phyloP scores from a whole-genome alignment of 179 eudicot species.

The Carnegiea gigantea region DNA sequence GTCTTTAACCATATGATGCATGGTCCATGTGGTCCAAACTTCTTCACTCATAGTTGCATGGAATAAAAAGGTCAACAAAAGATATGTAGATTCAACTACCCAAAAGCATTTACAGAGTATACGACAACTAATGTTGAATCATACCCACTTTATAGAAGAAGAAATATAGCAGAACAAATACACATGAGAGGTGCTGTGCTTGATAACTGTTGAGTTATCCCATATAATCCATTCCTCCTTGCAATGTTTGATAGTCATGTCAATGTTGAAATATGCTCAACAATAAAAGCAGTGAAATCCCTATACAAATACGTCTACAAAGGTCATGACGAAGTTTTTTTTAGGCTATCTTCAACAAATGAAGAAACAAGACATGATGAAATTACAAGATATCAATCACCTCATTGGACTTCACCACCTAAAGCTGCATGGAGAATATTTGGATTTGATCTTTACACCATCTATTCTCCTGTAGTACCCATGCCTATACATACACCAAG shows the following conservation, averaged over 20 bases:
- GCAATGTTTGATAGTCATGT: conserved; percentile 17
- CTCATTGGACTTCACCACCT: neutral
- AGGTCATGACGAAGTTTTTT: conserved; percentile 3
- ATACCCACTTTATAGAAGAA: too few species aligned
- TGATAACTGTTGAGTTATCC: conserved; percentile 19
- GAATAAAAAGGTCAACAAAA: neutral
- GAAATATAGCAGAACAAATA: too few species aligned
- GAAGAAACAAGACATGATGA: neutral
- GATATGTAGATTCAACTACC: neutral
- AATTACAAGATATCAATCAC: neutral
- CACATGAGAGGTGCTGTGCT: too few species aligned
- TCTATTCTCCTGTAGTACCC: too few species aligned
- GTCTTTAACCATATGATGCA: neutral
- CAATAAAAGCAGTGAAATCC: conserved; percentile 20
- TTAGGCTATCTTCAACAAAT: neutral
- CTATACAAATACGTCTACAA: conserved; percentile 22
- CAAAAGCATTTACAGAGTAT: too few species aligned
- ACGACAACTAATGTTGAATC: too few species aligned
- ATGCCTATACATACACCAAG: too few species aligned
- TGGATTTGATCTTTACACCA: neutral
- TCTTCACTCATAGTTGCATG: conserved; percentile 17
- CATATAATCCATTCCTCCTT: conserved; percentile 23
- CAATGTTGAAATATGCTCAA: conserved; percentile 20
- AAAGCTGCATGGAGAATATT: neutral
- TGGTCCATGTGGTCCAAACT: conserved; percentile 21